These are phyloP conservation scores for Lumnitzera littorea DNA, from an alignment of 345 rosid species.

Conservation along the genomic window DNA sequence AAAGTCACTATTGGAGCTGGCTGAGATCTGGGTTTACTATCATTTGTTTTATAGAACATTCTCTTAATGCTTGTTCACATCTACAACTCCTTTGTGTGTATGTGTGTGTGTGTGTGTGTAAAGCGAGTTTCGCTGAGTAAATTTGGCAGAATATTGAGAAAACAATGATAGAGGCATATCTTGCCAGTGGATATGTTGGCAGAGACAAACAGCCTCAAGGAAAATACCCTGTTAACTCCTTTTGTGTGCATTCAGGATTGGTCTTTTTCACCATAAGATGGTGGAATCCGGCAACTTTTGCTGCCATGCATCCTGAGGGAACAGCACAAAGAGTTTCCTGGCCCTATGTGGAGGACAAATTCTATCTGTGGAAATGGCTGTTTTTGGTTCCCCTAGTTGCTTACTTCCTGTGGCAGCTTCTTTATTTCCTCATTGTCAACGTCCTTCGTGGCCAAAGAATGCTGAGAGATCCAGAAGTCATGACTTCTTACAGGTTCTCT, in stretches of 20 bases:
- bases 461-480: slow-evolving; percentile 94
- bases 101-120: no score
- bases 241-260: slow-evolving; percentile 45
- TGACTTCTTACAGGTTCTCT: slow-evolving; percentile 89
- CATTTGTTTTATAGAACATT: no score
- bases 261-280: slow-evolving; percentile 95
- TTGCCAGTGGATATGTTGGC: no score
- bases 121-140: no score
- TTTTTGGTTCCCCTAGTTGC: slow-evolving; percentile 79
- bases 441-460: slow-evolving; percentile 88
- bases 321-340: slow-evolving; percentile 54
- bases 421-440: slow-evolving; percentile 84
- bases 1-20: no score
- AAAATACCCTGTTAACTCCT: no score
- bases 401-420: slow-evolving; percentile 84
- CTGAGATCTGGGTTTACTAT: no score
- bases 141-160: no score
- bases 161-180: no score
- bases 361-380: slow-evolving; percentile 78
- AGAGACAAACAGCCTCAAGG: no score
- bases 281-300: slow-evolving; percentile 94
- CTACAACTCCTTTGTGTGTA: no score
- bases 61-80: no score
- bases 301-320: slow-evolving; percentile 87
- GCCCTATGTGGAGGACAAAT: slow-evolving; percentile 82